Evolutionary conservation across 176 grass and related monocot genomes (phyloP).

Genomic region (Avena sativa): DNA sequence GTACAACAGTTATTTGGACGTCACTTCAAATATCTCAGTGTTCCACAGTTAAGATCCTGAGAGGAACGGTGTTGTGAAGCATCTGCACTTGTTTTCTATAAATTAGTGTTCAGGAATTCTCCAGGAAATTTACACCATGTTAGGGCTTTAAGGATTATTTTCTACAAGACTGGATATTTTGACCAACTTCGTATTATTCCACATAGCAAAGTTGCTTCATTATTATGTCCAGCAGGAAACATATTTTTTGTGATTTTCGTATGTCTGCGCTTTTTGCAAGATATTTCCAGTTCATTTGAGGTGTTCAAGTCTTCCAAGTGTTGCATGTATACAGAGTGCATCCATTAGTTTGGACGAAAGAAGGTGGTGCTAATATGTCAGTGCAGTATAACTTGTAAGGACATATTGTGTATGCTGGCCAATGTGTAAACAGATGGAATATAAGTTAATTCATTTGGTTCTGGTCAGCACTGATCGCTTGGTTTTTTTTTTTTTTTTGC

Average conservation of each 20-base stretch:
- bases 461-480: neutral
- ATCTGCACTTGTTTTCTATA: neutral
- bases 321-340: neutral
- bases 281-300: conserved; percentile 9
- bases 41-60: conserved; percentile 19
- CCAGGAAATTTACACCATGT: conserved; percentile 5
- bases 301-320: neutral
- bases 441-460: neutral
- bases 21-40: conserved; percentile 29
- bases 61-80: neutral
- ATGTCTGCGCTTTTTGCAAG: neutral
- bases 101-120: neutral
- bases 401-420: neutral
- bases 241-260: neutral
- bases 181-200: neutral
- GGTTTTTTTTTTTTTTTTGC: neutral
- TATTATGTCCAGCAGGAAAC: neutral
- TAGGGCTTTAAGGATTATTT: neutral
- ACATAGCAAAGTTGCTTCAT: no score
- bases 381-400: neutral
- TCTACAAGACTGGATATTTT: neutral
- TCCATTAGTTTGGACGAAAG: neutral
- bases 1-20: neutral
- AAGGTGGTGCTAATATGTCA: neutral
- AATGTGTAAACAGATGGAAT: neutral